These are phyloP conservation scores for Polysphondylium violaceum DNA, from an alignment of 78 protist species.

Conservation along the genomic window DNA sequence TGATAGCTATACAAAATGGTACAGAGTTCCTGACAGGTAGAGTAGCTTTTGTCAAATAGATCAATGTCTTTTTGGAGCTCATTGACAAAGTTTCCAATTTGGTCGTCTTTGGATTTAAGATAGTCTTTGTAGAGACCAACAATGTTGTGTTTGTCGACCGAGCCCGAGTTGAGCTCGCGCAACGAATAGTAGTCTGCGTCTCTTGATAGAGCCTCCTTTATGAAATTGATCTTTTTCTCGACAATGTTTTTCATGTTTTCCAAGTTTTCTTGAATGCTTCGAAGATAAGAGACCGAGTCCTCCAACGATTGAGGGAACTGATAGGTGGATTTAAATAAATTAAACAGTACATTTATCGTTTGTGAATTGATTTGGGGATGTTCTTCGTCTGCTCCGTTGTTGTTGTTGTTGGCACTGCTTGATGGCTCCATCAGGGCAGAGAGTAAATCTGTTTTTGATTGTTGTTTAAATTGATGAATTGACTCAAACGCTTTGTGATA, in stretches of 20 bases:
- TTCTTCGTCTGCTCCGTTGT: neutral
- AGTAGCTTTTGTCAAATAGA: neutral
- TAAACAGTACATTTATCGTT: slow-evolving; percentile 13
- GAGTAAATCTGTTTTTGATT: slow-evolving; percentile 20
- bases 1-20: slow-evolving; percentile 12
- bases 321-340: slow-evolving; percentile 20
- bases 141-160: neutral
- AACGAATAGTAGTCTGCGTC: neutral
- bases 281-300: neutral
- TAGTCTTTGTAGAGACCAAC: slow-evolving; percentile 3
- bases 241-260: neutral
- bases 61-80: slow-evolving; percentile 14
- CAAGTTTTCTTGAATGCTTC: neutral
- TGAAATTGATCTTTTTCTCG: neutral
- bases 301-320: slow-evolving; percentile 10
- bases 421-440: neutral
- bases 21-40: neutral
- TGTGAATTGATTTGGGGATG: neutral
- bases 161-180: neutral
- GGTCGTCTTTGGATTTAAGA: neutral
- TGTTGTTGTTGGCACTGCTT: neutral
- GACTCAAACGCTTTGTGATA: slow-evolving; percentile 14
- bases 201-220: slow-evolving; percentile 31
- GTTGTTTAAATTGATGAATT: slow-evolving; percentile 13
- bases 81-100: slow-evolving; percentile 15